Evolutionary conservation across 2,329 filamentous ascomycete species (phyloP), one percentile per base, ranked within the genome.

Genomic region (Thielaviopsis ethacetica): DNA sequence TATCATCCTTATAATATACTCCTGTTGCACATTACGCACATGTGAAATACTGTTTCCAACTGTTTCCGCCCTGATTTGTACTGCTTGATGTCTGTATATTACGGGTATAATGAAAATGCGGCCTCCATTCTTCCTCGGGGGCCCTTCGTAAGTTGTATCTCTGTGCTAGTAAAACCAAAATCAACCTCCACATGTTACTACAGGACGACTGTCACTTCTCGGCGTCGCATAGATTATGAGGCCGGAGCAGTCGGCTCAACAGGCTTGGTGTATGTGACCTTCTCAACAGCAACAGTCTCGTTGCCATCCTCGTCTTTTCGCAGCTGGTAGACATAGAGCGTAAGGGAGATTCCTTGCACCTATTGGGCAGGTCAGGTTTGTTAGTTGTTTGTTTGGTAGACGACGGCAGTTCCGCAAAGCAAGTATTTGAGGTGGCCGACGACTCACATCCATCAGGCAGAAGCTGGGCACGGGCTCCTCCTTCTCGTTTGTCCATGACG

Each of bases 331-430:
- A 97, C 91, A 70, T 97, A 97, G 55, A 97, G 78, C 61, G 94
- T 94, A 64, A 97, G 79, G 17, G 94, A 94, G 69, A 96, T 94
- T 34, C 91, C 91, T 80, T 97, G 91, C 41, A 95, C 88, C 89
- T 95, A 51, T 26, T 34, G 30, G 30, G n/a, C 17, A 6, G 10
- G 30, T 12, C 21, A 7, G 10, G 30, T 12, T 22, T 27, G 27
- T 60, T 54, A 58, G 38, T 44, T 47, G 21, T 10, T 52, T 13
- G n/a, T 4, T 13, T 22, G 10, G 10, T n/a, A n/a, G n/a, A 19
- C 12, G 9, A 30, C 26, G 3, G 13, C 5, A 7, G 17, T 10
- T 10, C 21, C 4, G n/a, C 19, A 5, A 26, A 34, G 30, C 3
- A 38, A 21, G 47, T n/a, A 3, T 19, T 13, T 41, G 22, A 56